These are phyloP conservation scores for Penicillium sp. DNA, from an alignment of 2,329 filamentous ascomycete species.

Conservation along the genomic window DNA sequence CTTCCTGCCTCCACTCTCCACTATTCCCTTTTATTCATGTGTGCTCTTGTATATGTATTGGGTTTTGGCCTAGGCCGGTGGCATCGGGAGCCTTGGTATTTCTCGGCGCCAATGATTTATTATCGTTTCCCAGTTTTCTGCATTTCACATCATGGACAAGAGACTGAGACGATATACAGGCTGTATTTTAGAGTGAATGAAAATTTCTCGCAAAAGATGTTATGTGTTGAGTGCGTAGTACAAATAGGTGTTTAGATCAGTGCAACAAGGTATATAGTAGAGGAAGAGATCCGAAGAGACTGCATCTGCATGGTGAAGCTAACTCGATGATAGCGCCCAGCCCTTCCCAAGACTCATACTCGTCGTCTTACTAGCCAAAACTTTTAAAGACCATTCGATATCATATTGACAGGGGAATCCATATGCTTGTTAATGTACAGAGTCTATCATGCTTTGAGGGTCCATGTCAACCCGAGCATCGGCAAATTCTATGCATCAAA, in stretches of 20 bases:
- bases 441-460: not conserved
- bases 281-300: too few species aligned
- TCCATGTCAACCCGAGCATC: not conserved
- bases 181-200: conserved; percentile 21
- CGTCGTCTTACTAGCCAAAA: too few species aligned
- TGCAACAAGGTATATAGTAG: too few species aligned
- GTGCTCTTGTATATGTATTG: conserved; percentile 34
- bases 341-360: too few species aligned
- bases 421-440: not conserved
- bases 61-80: conserved; percentile 24
- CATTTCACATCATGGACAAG: not conserved
- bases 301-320: too few species aligned
- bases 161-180: conserved; percentile 7
- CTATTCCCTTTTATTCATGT: conserved; percentile 20
- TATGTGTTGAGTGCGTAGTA: not conserved
- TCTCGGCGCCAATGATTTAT: conserved; percentile 28
- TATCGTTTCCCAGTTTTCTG: conserved; percentile 4
- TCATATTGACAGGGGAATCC: not conserved
- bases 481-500: not conserved
- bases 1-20: conserved; percentile 22
- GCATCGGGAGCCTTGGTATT: conserved; percentile 29
- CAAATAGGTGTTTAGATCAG: not conserved
- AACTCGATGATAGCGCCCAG: too few species aligned
- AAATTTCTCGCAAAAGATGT: not conserved
- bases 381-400: not conserved